These are phyloP conservation scores for Penicillium crustosum DNA, from an alignment of 2,329 filamentous ascomycete genomes.

Conservation along the genomic window DNA sequence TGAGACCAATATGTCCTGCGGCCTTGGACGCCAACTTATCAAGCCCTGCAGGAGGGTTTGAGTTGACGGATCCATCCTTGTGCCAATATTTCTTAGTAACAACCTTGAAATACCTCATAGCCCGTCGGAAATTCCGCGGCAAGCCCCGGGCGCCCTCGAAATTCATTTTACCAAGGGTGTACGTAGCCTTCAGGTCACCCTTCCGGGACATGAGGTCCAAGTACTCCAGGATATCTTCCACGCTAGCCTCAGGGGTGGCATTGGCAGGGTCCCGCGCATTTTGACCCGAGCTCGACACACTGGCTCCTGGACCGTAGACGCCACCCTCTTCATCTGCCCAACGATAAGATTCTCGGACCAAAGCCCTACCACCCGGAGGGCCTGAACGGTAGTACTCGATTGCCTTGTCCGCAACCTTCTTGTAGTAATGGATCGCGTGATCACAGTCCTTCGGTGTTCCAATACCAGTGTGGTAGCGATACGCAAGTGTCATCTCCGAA, in stretches of 20 bases:
- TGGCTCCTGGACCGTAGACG: constrained; percentile 93
- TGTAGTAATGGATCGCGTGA: constrained; percentile 82
- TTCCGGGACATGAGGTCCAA: constrained; percentile 86
- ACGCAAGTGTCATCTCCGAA: constrained; percentile 91
- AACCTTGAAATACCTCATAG: constrained; percentile 76
- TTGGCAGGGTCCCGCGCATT: constrained; percentile 75
- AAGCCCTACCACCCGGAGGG: constrained; percentile 79
- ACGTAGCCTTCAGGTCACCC: constrained; percentile 82
- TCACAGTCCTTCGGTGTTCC: constrained; percentile 85
- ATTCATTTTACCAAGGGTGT: constrained; percentile 79
- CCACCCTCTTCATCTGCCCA: constrained; percentile 89
- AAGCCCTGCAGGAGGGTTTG: constrained; percentile 67
- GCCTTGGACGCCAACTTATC: constrained; percentile 80
- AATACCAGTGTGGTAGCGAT: constrained; percentile 80
- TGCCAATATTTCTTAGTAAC: constrained; percentile 81
- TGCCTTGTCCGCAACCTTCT: constrained; percentile 87
- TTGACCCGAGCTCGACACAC: constrained; percentile 78
- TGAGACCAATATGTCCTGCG: constrained; percentile 81
- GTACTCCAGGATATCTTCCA: constrained; percentile 94
- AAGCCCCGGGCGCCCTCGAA: constrained; percentile 82
- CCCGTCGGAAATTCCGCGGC: constrained; percentile 68
- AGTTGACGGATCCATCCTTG: constrained; percentile 70
- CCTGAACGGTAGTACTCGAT: constrained; percentile 85
- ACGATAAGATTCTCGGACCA: constrained; percentile 75
- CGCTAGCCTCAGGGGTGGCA: constrained; percentile 77